Conservation (phyloP, 805 yeast genomes). For the Hanseniaspora osmophila region DNA sequence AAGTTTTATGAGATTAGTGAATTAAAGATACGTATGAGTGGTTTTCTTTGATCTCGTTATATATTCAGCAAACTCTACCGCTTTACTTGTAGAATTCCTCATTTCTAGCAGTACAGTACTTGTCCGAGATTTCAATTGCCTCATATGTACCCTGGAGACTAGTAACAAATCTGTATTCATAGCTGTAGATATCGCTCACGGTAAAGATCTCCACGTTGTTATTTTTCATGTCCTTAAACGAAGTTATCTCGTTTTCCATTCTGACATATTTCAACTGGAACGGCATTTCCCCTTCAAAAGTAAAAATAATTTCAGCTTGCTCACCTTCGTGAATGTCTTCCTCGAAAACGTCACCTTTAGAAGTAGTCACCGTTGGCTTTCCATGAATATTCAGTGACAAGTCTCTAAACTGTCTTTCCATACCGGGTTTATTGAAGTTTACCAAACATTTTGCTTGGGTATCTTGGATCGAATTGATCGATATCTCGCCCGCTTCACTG, state of each 20-base stretch:
- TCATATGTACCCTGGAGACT: conserved; percentile 88
- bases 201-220: conserved; percentile 42
- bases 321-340: conserved; percentile 92
- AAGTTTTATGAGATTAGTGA: too few relatives aligned
- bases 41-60: too few relatives aligned
- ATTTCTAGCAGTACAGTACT: conserved; percentile 48
- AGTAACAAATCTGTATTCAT: conserved; percentile 59
- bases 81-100: conserved; percentile 9
- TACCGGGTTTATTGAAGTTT: conserved; percentile 32
- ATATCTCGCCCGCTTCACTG: conserved; percentile 63
- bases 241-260: conserved; percentile 30
- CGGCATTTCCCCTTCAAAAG: conserved; percentile 82
- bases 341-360: conserved; percentile 59
- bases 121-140: conserved; percentile 80
- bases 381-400: conserved; percentile 33
- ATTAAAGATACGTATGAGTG: too few relatives aligned
- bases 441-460: conserved; percentile 61
- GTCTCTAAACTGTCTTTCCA: conserved; percentile 20
- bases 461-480: conserved; percentile 57
- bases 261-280: conserved; percentile 76
- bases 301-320: conserved; percentile 72
- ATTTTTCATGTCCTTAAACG: conserved; percentile 28
- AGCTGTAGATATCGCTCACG: conserved; percentile 48
- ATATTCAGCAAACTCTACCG: too few relatives aligned
- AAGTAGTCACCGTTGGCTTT: conserved; percentile 70